phyloP scores from a whole-genome alignment of 2,329 filamentous ascomycete genomes.

The Penicillium sp. region DNA sequence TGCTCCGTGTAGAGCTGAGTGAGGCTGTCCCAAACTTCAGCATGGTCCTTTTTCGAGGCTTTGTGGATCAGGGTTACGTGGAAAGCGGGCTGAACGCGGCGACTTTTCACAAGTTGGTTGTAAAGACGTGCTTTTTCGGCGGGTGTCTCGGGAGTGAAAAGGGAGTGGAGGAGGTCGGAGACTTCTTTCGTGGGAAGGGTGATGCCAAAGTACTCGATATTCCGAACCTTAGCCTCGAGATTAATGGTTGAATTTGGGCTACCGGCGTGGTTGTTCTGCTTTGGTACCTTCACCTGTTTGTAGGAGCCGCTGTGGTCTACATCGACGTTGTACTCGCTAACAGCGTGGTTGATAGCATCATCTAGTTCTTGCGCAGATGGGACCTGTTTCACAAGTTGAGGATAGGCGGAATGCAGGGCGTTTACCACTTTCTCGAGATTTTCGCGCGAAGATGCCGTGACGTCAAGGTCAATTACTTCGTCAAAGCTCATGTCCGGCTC shows the following conservation, averaged over 20 bases:
- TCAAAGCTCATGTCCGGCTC: conserved; percentile 85
- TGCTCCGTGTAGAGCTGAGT: conserved; percentile 58
- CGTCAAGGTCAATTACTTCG: conserved; percentile 81
- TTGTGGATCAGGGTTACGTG: conserved; percentile 95
- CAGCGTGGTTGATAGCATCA: conserved; percentile 73
- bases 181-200: conserved; percentile 59
- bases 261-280: conserved; percentile 37
- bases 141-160: conserved; percentile 64
- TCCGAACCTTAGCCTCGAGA: conserved; percentile 51
- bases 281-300: conserved; percentile 46
- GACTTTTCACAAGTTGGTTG: conserved; percentile 71
- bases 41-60: conserved; percentile 62
- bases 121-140: conserved; percentile 70
- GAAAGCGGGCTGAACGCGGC: conserved; percentile 82
- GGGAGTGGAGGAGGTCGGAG: conserved; percentile 65
- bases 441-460: conserved; percentile 73
- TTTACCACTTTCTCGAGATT: conserved; percentile 83
- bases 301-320: conserved; percentile 68
- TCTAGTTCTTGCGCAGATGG: conserved; percentile 78
- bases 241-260: conserved; percentile 28
- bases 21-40: conserved; percentile 79
- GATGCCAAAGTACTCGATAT: conserved; percentile 71
- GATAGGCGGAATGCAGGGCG: conserved; percentile 76
- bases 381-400: conserved; percentile 68
- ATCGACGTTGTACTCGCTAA: conserved; percentile 77